phyloP scores from a whole-genome alignment of 768 basidiomycete species.

The Pisolithus microcarpus region DNA sequence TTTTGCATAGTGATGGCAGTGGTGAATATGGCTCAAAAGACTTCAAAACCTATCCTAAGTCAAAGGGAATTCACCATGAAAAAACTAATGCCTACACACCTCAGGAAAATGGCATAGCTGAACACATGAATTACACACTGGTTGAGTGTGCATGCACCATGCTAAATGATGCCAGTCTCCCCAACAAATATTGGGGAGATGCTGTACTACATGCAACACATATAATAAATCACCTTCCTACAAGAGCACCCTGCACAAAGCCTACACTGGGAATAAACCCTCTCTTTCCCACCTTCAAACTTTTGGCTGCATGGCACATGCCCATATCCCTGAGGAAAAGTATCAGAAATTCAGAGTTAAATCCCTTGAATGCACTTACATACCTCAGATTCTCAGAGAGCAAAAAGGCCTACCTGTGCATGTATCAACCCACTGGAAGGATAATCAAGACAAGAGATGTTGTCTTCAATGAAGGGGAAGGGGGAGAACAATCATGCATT shows the following conservation, averaged over 20 bases:
- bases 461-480: too few relatives aligned
- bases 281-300: constrained; percentile 15
- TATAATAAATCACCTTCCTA: constrained; percentile 1
- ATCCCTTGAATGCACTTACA: too few relatives aligned
- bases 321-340: too few relatives aligned
- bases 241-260: constrained; percentile 17
- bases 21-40: constrained; percentile 14
- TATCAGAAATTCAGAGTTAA: too few relatives aligned
- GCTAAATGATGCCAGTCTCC: constrained; percentile 10
- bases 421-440: too few relatives aligned
- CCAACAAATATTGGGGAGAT: constrained; percentile 4
- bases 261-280: constrained; percentile 15
- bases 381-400: too few relatives aligned
- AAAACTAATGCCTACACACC: constrained; percentile 23
- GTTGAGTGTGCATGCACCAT: too few relatives aligned
- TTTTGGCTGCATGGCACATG: too few relatives aligned
- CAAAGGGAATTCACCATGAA: too few relatives aligned
- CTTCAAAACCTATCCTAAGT: constrained; percentile 6
- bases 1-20: constrained; percentile 17
- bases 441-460: too few relatives aligned
- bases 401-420: too few relatives aligned
- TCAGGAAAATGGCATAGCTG: constrained; percentile 39
- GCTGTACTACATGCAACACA: not conserved
- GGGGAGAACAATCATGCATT: too few relatives aligned
- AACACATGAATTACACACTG: constrained; percentile 32